Evolutionary conservation across 768 basidiomycete genomes (phyloP).

Genomic region (Mycena leptocephala): DNA sequence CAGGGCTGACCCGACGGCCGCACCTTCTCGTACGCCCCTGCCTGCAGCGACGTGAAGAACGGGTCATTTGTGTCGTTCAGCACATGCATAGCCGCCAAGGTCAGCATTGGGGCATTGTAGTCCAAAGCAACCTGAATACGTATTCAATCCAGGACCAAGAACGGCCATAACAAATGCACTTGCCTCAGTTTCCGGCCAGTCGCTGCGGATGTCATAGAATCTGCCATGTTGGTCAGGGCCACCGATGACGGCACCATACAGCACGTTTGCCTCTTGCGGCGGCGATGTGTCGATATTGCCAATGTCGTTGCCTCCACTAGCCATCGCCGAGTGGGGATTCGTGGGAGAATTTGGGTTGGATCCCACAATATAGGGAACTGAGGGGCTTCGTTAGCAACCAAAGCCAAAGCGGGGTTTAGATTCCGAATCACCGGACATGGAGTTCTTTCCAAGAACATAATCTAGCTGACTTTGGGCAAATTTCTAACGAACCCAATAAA

Average conservation of each 20-base stretch:
- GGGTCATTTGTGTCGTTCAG: conserved; percentile 80
- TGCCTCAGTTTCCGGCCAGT: conserved; percentile 93
- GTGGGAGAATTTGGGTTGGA: conserved; percentile 91
- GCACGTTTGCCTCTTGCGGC: conserved; percentile 77
- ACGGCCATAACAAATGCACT: conserved; percentile 20
- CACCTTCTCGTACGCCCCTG: conserved; percentile 75
- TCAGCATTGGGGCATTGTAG: conserved; percentile 93
- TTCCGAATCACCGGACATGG: conserved; percentile 79
- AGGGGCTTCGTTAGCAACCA: not conserved
- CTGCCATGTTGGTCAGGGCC: conserved; percentile 85
- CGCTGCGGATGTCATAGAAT: conserved; percentile 89
- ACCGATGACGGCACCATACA: conserved; percentile 93
- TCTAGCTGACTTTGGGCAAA: conserved; percentile 86
- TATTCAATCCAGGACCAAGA: not conserved
- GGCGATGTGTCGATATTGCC: conserved; percentile 81
- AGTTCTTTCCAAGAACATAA: conserved; percentile 91
- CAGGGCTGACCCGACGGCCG: conserved; percentile 83
- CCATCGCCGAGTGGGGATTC: conserved; percentile 93
- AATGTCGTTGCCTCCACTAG: conserved; percentile 87
- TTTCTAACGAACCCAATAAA: conserved; percentile 55
- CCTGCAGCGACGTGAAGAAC: conserved; percentile 80
- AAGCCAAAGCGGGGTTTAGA: not conserved
- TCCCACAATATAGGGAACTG: conserved; percentile 91
- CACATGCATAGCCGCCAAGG: conserved; percentile 86
- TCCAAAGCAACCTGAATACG: conserved; percentile 79